Percentiles rank a stretch among this genome's conserved stretches.
phyloP scores from a whole-genome alignment of 768 basidiomycete species.

The Pleurotus djamor region DNA sequence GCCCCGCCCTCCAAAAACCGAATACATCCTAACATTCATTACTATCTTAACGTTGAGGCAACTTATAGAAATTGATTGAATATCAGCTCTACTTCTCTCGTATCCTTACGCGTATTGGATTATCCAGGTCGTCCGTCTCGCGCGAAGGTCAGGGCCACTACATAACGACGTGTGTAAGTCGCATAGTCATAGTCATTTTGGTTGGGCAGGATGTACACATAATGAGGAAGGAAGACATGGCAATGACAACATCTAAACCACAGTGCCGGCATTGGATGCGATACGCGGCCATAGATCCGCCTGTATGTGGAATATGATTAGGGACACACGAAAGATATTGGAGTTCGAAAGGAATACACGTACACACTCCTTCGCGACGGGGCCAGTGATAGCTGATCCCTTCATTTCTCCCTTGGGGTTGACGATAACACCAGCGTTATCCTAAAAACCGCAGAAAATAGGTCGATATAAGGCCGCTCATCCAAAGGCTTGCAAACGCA shows the following conservation, averaged over 20 bases:
- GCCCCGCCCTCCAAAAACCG: too few relatives aligned
- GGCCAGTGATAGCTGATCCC: constrained; percentile 94
- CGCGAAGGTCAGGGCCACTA: too few relatives aligned
- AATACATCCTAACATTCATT: too few relatives aligned
- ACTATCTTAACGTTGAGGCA: too few relatives aligned
- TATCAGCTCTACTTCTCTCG: too few relatives aligned
- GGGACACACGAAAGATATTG: not conserved
- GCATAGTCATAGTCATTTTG: constrained; percentile 6
- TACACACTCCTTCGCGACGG: constrained; percentile 99
- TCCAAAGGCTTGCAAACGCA: constrained; percentile 23
- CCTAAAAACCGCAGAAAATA: constrained; percentile 34
- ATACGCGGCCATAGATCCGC: constrained; percentile 99
- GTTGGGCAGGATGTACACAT: constrained; percentile 7
- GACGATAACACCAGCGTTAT: constrained; percentile 96
- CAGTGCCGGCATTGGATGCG: constrained; percentile 97
- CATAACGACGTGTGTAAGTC: not conserved
- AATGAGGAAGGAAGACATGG: not conserved
- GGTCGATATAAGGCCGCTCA: too few relatives aligned
- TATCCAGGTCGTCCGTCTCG: too few relatives aligned
- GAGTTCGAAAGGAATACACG: constrained; percentile 26
- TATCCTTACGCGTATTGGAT: too few relatives aligned
- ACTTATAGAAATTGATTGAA: too few relatives aligned
- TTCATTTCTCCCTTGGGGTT: constrained; percentile 99
- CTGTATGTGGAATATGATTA: constrained; percentile 31
- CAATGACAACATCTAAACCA: constrained; percentile 60